Conservation (phyloP, 1,284 basidiomycete genomes). For the Papiliotrema flavescens region DNA sequence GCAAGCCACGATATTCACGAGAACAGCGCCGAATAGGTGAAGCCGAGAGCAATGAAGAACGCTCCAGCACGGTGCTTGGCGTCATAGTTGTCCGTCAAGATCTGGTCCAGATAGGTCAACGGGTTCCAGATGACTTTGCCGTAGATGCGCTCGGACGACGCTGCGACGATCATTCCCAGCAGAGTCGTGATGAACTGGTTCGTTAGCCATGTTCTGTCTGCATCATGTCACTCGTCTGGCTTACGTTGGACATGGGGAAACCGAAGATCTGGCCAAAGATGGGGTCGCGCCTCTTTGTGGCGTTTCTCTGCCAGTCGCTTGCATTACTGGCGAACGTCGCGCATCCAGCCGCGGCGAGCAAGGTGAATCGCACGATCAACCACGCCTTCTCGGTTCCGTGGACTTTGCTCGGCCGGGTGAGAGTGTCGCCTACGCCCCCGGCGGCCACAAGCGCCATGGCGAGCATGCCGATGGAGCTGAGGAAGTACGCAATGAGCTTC, state of each 20-base stretch:
- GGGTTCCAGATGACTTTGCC: constrained; percentile 73
- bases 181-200: constrained; percentile 63
- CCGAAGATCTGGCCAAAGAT: constrained; percentile 31
- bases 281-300: constrained; percentile 58
- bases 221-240: constrained; percentile 7
- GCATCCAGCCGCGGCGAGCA: constrained; percentile 69
- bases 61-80: constrained; percentile 62
- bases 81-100: constrained; percentile 64
- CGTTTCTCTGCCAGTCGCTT: constrained; percentile 65
- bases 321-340: constrained; percentile 58
- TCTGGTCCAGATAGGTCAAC: constrained; percentile 64
- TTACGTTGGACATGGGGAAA: constrained; percentile 41
- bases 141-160: constrained; percentile 67
- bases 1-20: constrained; percentile 14
- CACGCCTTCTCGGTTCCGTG: constrained; percentile 27
- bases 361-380: constrained; percentile 63
- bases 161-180: constrained; percentile 75
- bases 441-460: constrained; percentile 22
- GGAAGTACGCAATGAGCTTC: constrained; percentile 31
- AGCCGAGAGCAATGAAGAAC: constrained; percentile 64
- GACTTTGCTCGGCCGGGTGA: constrained; percentile 69
- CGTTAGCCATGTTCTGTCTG: constrained; percentile 56
- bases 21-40: constrained; percentile 33
- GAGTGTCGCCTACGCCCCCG: constrained; percentile 63
- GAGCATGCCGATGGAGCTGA: constrained; percentile 31